These are phyloP conservation scores for Dryas octopetala DNA, from an alignment of 306 rosid species.

Conservation along the genomic window DNA sequence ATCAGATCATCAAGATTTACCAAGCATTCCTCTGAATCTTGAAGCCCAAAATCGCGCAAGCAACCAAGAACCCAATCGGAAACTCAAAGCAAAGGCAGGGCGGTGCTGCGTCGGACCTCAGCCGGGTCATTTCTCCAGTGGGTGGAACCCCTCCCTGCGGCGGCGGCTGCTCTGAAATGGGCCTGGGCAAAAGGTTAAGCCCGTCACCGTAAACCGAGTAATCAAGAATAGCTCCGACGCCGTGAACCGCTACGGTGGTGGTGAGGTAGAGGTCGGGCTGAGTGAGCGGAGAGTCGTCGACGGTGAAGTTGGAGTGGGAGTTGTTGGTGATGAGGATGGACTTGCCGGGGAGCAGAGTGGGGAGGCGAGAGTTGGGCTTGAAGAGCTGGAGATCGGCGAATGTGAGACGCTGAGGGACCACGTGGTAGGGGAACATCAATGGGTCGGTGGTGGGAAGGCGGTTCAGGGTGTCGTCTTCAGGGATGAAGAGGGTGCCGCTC, in stretches of 20 bases:
- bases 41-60: constrained; percentile 24
- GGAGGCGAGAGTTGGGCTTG: constrained; percentile 46
- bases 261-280: constrained; percentile 55
- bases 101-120: constrained; percentile 24
- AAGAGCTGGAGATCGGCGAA: constrained; percentile 66
- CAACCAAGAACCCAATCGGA: constrained; percentile 31
- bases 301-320: constrained; percentile 48
- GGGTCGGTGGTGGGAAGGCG: constrained; percentile 33
- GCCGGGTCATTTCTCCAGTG: neutral
- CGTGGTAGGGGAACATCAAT: constrained; percentile 56
- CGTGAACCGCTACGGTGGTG: constrained; percentile 52
- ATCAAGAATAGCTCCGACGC: constrained; percentile 40
- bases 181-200: neutral
- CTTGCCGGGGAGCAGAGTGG: constrained; percentile 63
- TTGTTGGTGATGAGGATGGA: constrained; percentile 51
- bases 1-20: constrained; percentile 8
- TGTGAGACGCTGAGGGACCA: constrained; percentile 68
- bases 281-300: constrained; percentile 40
- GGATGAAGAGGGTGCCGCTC: constrained; percentile 67
- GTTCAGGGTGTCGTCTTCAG: constrained; percentile 27
- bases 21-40: constrained; percentile 25
- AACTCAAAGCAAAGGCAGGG: constrained; percentile 31
- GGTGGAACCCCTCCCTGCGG: neutral
- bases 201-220: constrained; percentile 45
- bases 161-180: neutral